Base-by-base conservation (phyloP, 2,329 filamentous ascomycete genomes). In the Emmonsia crescens region DNA sequence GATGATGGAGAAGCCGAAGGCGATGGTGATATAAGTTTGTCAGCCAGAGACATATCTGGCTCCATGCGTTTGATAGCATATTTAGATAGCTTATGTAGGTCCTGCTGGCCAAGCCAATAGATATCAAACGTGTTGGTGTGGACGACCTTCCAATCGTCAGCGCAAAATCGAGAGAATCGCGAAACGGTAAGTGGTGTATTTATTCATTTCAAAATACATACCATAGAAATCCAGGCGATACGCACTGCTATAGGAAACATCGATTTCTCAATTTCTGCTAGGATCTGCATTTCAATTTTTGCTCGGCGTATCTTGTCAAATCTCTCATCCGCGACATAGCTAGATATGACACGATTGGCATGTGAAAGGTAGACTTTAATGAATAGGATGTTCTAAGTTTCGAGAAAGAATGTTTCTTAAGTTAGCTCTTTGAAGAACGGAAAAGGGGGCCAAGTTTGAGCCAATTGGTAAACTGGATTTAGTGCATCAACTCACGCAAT, bases 161-260 rank as follows among this genome's bases (percentile, higher is more conserved):
- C 21, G 3, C n/a, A 36, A 36, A 55, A 36, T 36, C 1, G 19
- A 55, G 19, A 14, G 27, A 9, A 31, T 19, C 31, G 2, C 0
- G 10, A 8, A 14, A 38, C 33, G 60, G 57, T 9, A 33, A 57
- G 19, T 49, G 27, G 24, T 19, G 14, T 31, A 21, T 33, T 27
- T 36, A 8, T 40, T 40, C 12, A 46, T 16, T 49, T 8, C 10
- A 27, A 14, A 31, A 44, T 46, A 57, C 64, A 60, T 63, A 67
- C 68, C 68, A 66, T 64, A 52, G 63, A 67, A 54, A 65, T 64
- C 61, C 66, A 70, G 10, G 64, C 64, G 38, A 71, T 54, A 51
- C 68, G 68, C 36, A 65, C 64, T 6, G 49, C 24, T 21, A 66
- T 59, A 9, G 68, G 66, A 36, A 71, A 62, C 2, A 60, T 33